A percentile compares a stretch with the other conserved stretches of the same genome.
Evolutionary conservation across 139 green algal genomes (phyloP).

Genomic region (Raphidocelis subcapitata): DNA sequence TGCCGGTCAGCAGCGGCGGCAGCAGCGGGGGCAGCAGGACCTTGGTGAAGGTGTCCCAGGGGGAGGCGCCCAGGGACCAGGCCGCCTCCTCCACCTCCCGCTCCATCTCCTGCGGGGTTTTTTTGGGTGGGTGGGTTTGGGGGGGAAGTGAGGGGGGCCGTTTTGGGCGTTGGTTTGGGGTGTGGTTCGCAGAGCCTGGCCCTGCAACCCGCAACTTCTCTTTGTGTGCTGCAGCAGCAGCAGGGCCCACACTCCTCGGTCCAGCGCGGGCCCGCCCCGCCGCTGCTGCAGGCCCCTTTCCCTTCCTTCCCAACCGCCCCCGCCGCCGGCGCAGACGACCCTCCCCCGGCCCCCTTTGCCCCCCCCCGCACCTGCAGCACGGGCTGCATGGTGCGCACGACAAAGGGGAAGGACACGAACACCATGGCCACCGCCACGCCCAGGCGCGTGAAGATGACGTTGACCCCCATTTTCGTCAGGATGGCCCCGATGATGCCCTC

Average conservation of each 20-base stretch:
- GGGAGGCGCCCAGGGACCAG: conserved; percentile 65
- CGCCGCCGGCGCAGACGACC: neutral
- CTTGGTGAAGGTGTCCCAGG: conserved; percentile 61
- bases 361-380: conserved; percentile 53
- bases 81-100: conserved; percentile 63
- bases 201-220: too few species aligned
- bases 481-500: conserved; percentile 50
- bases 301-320: neutral
- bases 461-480: conserved; percentile 37
- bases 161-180: too few species aligned
- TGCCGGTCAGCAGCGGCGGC: conserved; percentile 64
- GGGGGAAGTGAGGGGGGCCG: too few species aligned
- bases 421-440: conserved; percentile 68
- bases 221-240: too few species aligned
- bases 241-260: too few species aligned
- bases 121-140: too few species aligned
- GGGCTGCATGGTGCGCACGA: conserved; percentile 73
- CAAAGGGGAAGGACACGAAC: conserved; percentile 80
- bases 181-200: too few species aligned
- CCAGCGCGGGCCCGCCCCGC: too few species aligned
- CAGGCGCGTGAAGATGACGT: conserved; percentile 62
- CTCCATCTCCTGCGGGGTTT: conserved; percentile 50
- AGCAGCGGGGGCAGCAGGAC: conserved; percentile 66
- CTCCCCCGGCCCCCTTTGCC: neutral
- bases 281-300: neutral